phyloP scores from a whole-genome alignment of 1,284 basidiomycete species.

The Ustilago sp. region DNA sequence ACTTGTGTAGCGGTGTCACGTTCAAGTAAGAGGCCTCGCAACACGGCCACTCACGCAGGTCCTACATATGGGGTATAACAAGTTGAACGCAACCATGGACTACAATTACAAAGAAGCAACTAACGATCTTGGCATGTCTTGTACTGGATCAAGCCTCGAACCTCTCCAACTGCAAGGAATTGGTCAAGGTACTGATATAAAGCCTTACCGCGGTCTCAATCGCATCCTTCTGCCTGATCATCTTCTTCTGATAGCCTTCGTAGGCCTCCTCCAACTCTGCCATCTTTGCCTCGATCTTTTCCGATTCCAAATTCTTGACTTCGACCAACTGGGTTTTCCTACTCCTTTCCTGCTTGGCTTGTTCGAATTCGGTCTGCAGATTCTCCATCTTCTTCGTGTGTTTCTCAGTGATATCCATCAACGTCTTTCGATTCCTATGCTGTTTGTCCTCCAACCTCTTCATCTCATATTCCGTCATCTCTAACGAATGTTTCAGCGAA shows the following conservation, averaged over 20 bases:
- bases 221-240: slow-evolving; percentile 48
- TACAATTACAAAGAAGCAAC: slow-evolving; percentile 1
- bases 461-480: slow-evolving; percentile 54
- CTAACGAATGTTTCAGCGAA: slow-evolving; percentile 44
- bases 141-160: slow-evolving; percentile 22
- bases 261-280: slow-evolving; percentile 39
- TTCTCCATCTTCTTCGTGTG: slow-evolving; percentile 51
- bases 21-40: background rate
- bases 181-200: slow-evolving; percentile 47
- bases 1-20: background rate
- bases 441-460: slow-evolving; percentile 50
- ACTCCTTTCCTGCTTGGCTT: slow-evolving; percentile 34
- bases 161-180: slow-evolving; percentile 39
- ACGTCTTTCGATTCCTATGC: slow-evolving; percentile 46
- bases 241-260: slow-evolving; percentile 49
- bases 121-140: background rate
- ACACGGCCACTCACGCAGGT: background rate
- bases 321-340: slow-evolving; percentile 38
- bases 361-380: slow-evolving; percentile 44
- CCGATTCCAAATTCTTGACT: slow-evolving; percentile 34
- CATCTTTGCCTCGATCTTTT: slow-evolving; percentile 57
- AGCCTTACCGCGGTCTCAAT: slow-evolving; percentile 44
- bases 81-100: background rate
- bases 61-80: slow-evolving; percentile 18
- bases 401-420: slow-evolving; percentile 53